These are phyloP conservation scores for Barnettozyma populi DNA, from an alignment of 805 yeast species.

Conservation along the genomic window DNA sequence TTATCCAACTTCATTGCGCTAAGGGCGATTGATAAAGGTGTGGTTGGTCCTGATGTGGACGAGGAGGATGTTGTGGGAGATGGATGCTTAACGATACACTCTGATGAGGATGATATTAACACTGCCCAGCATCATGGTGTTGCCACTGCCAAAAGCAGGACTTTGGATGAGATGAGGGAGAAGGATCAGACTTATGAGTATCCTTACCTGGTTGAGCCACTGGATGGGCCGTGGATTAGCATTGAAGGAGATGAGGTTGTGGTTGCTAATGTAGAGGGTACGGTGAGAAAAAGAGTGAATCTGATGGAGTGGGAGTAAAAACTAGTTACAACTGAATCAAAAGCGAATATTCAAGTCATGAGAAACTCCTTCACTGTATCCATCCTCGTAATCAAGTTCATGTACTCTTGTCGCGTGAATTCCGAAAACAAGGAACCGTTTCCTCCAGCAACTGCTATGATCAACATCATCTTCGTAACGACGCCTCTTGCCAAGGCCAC, in stretches of 20 bases:
- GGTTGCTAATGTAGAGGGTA: constrained; percentile 40
- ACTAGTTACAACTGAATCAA: background rate
- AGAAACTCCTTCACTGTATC: background rate
- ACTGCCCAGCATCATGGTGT: background rate
- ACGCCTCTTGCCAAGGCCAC: constrained; percentile 10
- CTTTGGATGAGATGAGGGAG: constrained; percentile 79
- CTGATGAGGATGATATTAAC: background rate
- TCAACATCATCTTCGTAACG: constrained; percentile 14
- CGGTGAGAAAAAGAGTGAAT: constrained; percentile 30
- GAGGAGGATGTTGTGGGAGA: constrained; percentile 19
- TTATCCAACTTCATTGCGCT: constrained; percentile 81
- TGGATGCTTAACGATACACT: constrained; percentile 15
- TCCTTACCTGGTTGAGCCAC: constrained; percentile 60
- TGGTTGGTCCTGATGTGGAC: constrained; percentile 27
- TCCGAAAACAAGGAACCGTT: constrained; percentile 36
- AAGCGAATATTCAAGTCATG: background rate
- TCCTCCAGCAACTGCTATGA: constrained; percentile 11
- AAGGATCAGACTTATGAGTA: constrained; percentile 66
- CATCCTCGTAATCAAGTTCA: constrained; percentile 1
- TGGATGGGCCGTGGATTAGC: constrained; percentile 86
- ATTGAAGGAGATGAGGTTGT: constrained; percentile 52
- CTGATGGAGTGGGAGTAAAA: constrained; percentile 39
- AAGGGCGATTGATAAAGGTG: constrained; percentile 58
- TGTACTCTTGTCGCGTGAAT: constrained; percentile 30
- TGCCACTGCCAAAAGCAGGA: constrained; percentile 27